Conservation (phyloP, 2,329 filamentous ascomycete species). For the Cytospora piceae region DNA sequence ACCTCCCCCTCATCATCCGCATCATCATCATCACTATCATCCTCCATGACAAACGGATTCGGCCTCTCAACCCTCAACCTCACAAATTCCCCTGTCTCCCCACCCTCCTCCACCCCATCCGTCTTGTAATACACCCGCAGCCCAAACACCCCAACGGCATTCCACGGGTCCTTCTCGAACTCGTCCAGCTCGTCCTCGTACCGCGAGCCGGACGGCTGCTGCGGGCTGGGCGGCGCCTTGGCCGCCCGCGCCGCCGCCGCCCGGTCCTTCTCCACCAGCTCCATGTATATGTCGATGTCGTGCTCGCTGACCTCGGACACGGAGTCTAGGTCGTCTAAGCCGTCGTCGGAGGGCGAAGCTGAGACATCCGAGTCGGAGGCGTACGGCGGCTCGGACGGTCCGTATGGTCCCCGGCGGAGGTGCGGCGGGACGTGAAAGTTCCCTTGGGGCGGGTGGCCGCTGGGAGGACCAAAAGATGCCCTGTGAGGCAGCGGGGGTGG, state of each 20-base stretch:
- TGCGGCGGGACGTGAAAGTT: constrained; percentile 14
- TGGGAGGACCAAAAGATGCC: constrained; percentile 17
- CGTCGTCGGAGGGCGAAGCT: constrained; percentile 28
- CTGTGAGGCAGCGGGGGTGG: constrained; percentile 19
- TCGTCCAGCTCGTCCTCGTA: constrained; percentile 50
- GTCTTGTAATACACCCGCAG: constrained; percentile 61
- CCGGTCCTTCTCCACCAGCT: constrained; percentile 20
- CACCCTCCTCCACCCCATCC: constrained; percentile 22
- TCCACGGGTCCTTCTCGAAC: constrained; percentile 61
- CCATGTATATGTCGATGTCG: constrained; percentile 36
- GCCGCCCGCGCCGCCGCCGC: constrained; percentile 7
- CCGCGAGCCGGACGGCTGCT: constrained; percentile 22
- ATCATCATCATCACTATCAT: constrained; percentile 40
- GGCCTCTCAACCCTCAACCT: constrained; percentile 37
- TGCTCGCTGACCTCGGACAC: constrained; percentile 38
- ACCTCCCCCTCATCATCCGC: constrained; percentile 32
- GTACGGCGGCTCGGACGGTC: neutral
- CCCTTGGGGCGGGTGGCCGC: constrained; percentile 4
- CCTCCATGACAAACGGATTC: constrained; percentile 31
- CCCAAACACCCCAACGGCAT: constrained; percentile 63
- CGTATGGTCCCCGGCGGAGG: constrained; percentile 1
- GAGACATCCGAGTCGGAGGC: neutral
- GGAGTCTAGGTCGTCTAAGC: constrained; percentile 32
- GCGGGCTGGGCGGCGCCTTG: constrained; percentile 15
- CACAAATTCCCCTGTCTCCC: constrained; percentile 32